Conservation (phyloP, 495 filamentous ascomycete species). For the Mycothermus thermophilus region DNA sequence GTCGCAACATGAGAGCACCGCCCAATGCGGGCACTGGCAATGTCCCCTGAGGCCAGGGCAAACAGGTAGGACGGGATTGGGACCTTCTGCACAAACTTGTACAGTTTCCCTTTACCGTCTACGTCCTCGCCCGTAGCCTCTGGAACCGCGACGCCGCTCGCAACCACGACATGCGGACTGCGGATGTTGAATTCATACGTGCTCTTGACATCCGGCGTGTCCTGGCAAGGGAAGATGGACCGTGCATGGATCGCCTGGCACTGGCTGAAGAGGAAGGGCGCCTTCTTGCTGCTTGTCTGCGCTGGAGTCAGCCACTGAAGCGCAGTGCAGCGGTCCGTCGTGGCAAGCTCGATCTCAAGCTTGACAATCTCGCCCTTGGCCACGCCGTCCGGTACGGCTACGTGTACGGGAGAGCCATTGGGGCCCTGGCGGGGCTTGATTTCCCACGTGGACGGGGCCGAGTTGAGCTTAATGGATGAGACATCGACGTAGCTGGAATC, state of each 20-base stretch:
- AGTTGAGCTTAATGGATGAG: constrained; percentile 48
- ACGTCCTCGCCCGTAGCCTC: constrained; percentile 28
- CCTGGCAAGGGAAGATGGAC: constrained; percentile 90
- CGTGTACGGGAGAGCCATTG: constrained; percentile 65
- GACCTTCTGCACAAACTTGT: constrained; percentile 75
- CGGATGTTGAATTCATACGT: constrained; percentile 78
- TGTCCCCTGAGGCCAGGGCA: constrained; percentile 80
- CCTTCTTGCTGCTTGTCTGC: constrained; percentile 84
- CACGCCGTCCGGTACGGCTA: constrained; percentile 50
- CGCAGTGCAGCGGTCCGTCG: constrained; percentile 77
- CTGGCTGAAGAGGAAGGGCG: constrained; percentile 96
- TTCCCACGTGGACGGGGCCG: constrained; percentile 45
- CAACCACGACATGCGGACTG: constrained; percentile 75
- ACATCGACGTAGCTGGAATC: constrained; percentile 76
- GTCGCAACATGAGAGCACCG: constrained; percentile 72
- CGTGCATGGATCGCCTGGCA: constrained; percentile 92
- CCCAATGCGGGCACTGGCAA: constrained; percentile 70
- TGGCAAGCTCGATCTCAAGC: constrained; percentile 45
- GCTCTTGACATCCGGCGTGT: constrained; percentile 89
- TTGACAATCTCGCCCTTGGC: constrained; percentile 48
- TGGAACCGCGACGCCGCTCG: constrained; percentile 63
- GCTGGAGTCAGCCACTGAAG: constrained; percentile 84
- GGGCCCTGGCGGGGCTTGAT: constrained; percentile 55
- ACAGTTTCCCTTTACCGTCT: constrained; percentile 44
- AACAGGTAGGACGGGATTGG: constrained; percentile 93